Conservation (phyloP, 2,329 filamentous ascomycete species). For the Xylaria sp. region DNA sequence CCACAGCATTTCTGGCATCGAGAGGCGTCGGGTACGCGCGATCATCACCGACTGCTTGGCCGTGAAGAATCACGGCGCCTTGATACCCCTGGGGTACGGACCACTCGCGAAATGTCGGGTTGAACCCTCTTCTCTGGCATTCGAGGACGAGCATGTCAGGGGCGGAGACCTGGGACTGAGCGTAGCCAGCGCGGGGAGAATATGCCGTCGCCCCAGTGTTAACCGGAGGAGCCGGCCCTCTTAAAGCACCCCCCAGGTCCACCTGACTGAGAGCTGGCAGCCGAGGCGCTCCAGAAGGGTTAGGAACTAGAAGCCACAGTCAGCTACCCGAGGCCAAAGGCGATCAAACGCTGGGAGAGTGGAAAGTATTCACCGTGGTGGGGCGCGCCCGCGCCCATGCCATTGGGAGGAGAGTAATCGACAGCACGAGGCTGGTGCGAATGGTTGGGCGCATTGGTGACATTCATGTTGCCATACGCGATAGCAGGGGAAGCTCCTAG, state of each 20-base stretch:
- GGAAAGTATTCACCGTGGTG: neutral
- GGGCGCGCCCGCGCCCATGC: neutral
- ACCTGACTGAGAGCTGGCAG: too few species aligned
- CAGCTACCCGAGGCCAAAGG: neutral
- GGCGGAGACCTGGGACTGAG: neutral
- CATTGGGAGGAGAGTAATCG: neutral
- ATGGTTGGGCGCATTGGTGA: neutral
- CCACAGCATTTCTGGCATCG: too few species aligned
- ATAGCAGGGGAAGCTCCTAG: conserved; percentile 3
- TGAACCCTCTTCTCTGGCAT: conserved; percentile 36
- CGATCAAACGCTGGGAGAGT: neutral
- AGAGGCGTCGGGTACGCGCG: too few species aligned
- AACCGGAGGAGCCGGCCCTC: too few species aligned
- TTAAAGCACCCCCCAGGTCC: neutral
- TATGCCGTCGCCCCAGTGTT: neutral
- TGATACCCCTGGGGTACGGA: conserved; percentile 10
- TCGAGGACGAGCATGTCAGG: conserved; percentile 18
- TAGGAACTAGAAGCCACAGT: neutral
- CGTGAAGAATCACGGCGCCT: conserved; percentile 27
- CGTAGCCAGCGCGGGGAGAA: neutral
- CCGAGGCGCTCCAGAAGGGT: too few species aligned
- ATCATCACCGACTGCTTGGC: conserved; percentile 13
- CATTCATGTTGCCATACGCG: too few species aligned
- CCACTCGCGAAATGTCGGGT: conserved; percentile 31
- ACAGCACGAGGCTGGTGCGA: neutral